phyloP scores from a whole-genome alignment of 2,329 filamentous ascomycete species.

The Claviceps humidiphila region DNA sequence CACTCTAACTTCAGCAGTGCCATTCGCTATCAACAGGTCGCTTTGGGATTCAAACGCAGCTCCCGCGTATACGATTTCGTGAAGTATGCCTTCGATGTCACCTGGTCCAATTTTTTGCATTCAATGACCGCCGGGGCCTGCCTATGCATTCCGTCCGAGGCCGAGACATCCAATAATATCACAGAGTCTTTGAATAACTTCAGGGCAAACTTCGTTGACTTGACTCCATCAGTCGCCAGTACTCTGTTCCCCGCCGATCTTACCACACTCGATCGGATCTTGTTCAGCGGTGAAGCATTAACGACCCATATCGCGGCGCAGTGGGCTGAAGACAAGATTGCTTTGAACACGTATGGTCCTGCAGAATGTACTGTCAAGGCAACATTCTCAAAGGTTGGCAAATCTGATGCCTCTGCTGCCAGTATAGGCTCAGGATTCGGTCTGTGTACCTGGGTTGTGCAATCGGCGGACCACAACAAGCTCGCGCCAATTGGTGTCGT shows the following conservation, averaged over 20 bases:
- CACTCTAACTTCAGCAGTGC: slow-evolving; percentile 6
- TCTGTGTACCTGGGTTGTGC: slow-evolving; percentile 4
- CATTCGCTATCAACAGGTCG: slow-evolving; percentile 1
- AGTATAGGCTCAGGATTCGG: slow-evolving; percentile 5
- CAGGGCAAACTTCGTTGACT: slow-evolving; percentile 28
- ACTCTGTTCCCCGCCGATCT: slow-evolving; percentile 13
- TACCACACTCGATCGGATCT: not conserved
- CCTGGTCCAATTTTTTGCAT: slow-evolving; percentile 5
- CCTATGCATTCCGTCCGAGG: slow-evolving; percentile 9
- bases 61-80: slow-evolving; percentile 7
- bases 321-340: not conserved
- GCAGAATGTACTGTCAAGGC: slow-evolving; percentile 3
- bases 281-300: slow-evolving; percentile 3
- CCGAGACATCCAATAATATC: slow-evolving; percentile 33
- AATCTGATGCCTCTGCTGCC: not conserved
- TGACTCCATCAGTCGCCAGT: slow-evolving; percentile 29
- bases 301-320: slow-evolving; percentile 1
- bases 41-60: slow-evolving; percentile 1
- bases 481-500: slow-evolving; percentile 18
- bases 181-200: slow-evolving; percentile 24
- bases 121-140: slow-evolving; percentile 5
- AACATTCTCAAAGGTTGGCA: not conserved
- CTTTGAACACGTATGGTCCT: slow-evolving; percentile 4
- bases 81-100: slow-evolving; percentile 6
- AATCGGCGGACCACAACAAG: not conserved